Evolutionary conservation across 495 filamentous ascomycete species (phyloP).

Genomic region (Trichoderma gamsii): DNA sequence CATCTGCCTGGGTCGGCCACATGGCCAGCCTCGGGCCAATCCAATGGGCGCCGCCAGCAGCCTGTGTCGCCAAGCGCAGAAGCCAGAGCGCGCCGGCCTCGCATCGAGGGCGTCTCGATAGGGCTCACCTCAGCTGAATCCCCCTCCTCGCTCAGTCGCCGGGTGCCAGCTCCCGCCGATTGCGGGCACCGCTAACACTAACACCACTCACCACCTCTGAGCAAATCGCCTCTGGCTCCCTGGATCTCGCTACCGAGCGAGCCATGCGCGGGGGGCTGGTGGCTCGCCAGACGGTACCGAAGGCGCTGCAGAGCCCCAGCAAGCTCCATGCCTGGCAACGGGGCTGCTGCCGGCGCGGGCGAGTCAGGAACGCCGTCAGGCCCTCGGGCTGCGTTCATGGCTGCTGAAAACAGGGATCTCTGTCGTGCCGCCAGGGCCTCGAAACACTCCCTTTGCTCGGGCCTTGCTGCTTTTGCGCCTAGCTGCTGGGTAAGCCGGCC

Average conservation of each 20-base stretch:
- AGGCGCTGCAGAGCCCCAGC: not conserved
- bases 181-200: slow-evolving; percentile 9
- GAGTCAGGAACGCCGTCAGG: slow-evolving; percentile 9
- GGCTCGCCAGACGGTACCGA: not conserved
- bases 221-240: slow-evolving; percentile 8
- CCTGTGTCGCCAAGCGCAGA: not conserved
- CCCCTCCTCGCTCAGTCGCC: not conserved
- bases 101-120: slow-evolving; percentile 14
- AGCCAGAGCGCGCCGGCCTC: not conserved
- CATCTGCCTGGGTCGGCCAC: not conserved
- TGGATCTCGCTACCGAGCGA: slow-evolving; percentile 1
- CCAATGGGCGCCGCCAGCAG: not conserved
- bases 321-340: slow-evolving; percentile 5
- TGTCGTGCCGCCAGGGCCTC: slow-evolving; percentile 3
- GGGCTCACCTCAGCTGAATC: slow-evolving; percentile 18
- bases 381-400: not conserved
- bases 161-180: slow-evolving; percentile 10
- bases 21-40: slow-evolving; percentile 6
- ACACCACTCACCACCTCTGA: not conserved
- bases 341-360: not conserved
- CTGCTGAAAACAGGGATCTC: slow-evolving; percentile 13
- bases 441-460: slow-evolving; percentile 5
- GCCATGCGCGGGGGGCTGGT: not conserved
- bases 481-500: not conserved
- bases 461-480: not conserved